These are phyloP conservation scores for Chlorella sp. DNA, from an alignment of 139 green algal genomes.

Conservation along the genomic window DNA sequence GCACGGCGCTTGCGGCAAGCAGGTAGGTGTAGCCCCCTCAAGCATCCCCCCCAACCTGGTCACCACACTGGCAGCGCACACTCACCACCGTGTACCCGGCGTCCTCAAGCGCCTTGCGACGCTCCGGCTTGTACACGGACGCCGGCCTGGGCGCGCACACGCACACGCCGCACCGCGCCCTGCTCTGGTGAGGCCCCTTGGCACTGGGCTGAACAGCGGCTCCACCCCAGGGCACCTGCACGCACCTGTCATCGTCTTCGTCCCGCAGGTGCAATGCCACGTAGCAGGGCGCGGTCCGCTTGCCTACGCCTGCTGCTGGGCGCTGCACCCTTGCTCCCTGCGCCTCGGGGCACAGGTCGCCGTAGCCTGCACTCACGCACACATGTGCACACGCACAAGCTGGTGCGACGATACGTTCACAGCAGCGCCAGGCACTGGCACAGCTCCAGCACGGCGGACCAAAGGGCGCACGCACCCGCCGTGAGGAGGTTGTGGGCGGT, in stretches of 20 bases:
- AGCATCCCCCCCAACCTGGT: too few relatives aligned
- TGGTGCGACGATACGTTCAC: neutral
- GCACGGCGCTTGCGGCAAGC: neutral
- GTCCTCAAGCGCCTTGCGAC: constrained; percentile 25
- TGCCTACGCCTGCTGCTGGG: too few relatives aligned
- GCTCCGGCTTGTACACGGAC: constrained; percentile 56
- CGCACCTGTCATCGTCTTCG: constrained; percentile 7
- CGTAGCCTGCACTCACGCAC: constrained; percentile 28
- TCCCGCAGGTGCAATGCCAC: constrained; percentile 36
- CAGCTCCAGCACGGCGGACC: too few relatives aligned
- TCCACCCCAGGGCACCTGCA: neutral
- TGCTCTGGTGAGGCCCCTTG: neutral
- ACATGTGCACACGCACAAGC: neutral
- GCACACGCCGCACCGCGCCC: neutral
- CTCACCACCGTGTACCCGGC: constrained; percentile 10
- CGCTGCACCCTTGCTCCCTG: too few relatives aligned
- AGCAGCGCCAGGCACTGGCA: too few relatives aligned
- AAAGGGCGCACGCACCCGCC: too few relatives aligned
- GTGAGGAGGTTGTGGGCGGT: constrained; percentile 45
- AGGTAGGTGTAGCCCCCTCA: too few relatives aligned
- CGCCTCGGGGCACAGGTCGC: constrained; percentile 21
- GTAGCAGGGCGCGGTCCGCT: constrained; percentile 42
- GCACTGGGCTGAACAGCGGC: neutral
- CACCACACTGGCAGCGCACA: too few relatives aligned
- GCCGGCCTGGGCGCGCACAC: constrained; percentile 19